Conservation (phyloP, 2,329 filamentous ascomycete genomes). For the Ophiostoma sp. region DNA sequence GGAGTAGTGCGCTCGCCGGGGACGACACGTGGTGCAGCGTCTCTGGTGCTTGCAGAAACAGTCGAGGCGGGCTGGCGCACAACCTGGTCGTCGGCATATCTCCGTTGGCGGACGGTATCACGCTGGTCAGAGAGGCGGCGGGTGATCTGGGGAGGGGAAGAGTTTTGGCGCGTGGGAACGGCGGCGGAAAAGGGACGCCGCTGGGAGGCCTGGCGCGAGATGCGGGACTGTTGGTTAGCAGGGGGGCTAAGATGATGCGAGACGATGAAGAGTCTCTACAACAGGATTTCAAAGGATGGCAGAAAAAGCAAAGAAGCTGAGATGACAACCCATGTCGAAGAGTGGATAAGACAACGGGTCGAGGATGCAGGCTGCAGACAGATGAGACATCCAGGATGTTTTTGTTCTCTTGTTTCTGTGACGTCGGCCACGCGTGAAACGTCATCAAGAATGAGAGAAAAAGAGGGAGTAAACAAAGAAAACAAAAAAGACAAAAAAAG, state of each 20-base stretch:
- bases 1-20: slow-evolving; percentile 42
- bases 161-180: slow-evolving; percentile 43
- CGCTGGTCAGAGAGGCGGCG: slow-evolving; percentile 56
- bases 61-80: slow-evolving; percentile 29
- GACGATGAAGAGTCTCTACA: background rate
- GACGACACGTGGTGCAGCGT: slow-evolving; percentile 41
- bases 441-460: slow-evolving; percentile 9
- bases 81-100: slow-evolving; percentile 40
- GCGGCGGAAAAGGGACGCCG: slow-evolving; percentile 52
- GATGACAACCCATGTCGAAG: slow-evolving; percentile 7
- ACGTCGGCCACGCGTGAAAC: background rate
- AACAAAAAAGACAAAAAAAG: slow-evolving; percentile 12
- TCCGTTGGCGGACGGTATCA: slow-evolving; percentile 42
- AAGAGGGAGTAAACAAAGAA: slow-evolving; percentile 10
- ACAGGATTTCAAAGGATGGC: background rate
- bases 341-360: background rate
- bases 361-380: slow-evolving; percentile 11
- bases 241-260: background rate
- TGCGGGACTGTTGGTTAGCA: slow-evolving; percentile 41
- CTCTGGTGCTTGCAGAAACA: background rate
- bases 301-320: slow-evolving; percentile 1
- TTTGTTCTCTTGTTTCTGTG: background rate
- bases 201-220: slow-evolving; percentile 42
- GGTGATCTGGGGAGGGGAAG: slow-evolving; percentile 47
- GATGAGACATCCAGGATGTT: background rate